These are phyloP conservation scores for Dictyostelium intermedium DNA, from an alignment of 78 protist genomes.

Conservation along the genomic window DNA sequence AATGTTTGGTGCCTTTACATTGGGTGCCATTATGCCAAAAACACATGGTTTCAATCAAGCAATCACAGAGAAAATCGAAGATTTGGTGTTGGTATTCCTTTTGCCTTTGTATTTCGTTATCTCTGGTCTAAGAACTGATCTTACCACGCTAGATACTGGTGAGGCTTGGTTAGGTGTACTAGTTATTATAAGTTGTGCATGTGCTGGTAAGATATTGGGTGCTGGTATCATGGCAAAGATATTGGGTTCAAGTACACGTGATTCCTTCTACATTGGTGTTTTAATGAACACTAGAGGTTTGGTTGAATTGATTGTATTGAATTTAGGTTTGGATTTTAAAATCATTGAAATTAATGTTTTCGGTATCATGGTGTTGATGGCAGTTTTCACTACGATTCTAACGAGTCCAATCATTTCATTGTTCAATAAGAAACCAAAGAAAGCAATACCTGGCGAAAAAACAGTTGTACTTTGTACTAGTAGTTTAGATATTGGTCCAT, in stretches of 20 bases:
- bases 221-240: constrained; percentile 19
- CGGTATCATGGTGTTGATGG: constrained; percentile 80
- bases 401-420: constrained; percentile 55
- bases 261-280: constrained; percentile 68
- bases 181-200: constrained; percentile 54
- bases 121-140: constrained; percentile 74
- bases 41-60: constrained; percentile 64
- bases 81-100: constrained; percentile 72
- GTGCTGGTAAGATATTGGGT: constrained; percentile 64
- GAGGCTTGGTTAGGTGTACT: constrained; percentile 66
- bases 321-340: constrained; percentile 75
- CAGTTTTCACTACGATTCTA: constrained; percentile 64
- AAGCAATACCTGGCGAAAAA: background rate
- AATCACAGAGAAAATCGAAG: constrained; percentile 73
- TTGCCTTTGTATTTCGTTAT: constrained; percentile 82
- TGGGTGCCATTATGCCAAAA: constrained; percentile 76
- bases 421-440: constrained; percentile 16
- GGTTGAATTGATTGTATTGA: constrained; percentile 83
- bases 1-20: constrained; percentile 83
- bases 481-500: constrained; percentile 18
- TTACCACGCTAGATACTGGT: constrained; percentile 47
- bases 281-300: constrained; percentile 86
- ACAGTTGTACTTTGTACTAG: constrained; percentile 53
- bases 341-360: constrained; percentile 42
- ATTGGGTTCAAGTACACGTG: constrained; percentile 24